Base-by-base conservation (phyloP, 2,329 filamentous ascomycete species). In the Fusarium temperatum region DNA sequence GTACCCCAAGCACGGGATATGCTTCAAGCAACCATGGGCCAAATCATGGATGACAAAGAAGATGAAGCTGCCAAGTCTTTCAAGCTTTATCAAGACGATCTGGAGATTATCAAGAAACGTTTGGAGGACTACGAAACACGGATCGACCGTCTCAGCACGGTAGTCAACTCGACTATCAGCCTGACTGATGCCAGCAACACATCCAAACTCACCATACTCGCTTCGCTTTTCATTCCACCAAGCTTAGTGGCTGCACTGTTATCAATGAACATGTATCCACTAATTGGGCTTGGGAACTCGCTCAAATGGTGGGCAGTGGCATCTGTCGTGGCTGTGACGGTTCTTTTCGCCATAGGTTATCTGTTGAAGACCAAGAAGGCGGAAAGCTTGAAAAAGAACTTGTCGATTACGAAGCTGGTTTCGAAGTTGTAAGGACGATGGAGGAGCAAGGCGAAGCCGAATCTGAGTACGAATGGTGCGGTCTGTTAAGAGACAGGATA, bases 221-320 rank as follows among this genome's bases (percentile, higher is more conserved):
- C 30, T 6, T 61, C 47, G 0, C 22, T 61, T 13, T 61, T 61
- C 9, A 55, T 61, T 5, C 58, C 58, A 2, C 58, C 58, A 10
- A 55, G 58, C 20, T 9, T 55, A 22, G 28, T 55, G 8, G 58
- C 58, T 6, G 20, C 47, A 9, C 2, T 61, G 6, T 20, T 61
- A 2, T 54, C 47, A 22, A 61, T 61, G 58, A 36, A 24, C 3
- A 61, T 32, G n/a, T 48, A 38, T 20, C 28, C 47, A 1, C 9
- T 61, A 6, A 12, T 12, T 3, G 48, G 39, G 12, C 47, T 55
- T 17, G 18, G 36, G 7, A 3, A 38, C 4, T 7, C 58, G 5
- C 18, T 61, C 2, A 55, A 61, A 9, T 61, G 58, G 58, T 61
- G 58, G 58, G 58, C 30, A 4, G 51, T 55, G 5, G 35, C 51